Base-by-base conservation (phyloP, 78 protist genomes). In the Dictyostelium firmibasis region DNA sequence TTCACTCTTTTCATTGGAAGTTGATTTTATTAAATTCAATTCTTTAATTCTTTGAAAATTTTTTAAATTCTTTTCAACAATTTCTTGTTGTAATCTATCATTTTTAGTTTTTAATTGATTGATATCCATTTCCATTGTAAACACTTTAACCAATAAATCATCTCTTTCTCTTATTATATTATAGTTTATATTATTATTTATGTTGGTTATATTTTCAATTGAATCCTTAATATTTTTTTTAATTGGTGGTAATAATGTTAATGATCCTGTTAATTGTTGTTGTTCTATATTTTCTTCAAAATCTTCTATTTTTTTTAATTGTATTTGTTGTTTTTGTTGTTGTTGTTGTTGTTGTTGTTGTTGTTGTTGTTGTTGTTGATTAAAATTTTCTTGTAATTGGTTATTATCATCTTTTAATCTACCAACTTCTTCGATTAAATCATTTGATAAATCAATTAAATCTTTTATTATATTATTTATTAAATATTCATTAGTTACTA, bases 361-460 rank as follows among this genome's bases (percentile, higher is more conserved):
- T 0, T 64, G 16, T 25, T 18, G 70, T 62, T n/a, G 27, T 64
- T n/a, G 74, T 64, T 7, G 10, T 25, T 64, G 31, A 64, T 64
- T 64, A n/a, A n/a, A 64, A 4, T 50, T 50, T 16, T 50, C 62
- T n/a, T 64, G 74, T 64, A 64, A 64, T 20, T 64, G 29, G 10
- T 3, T n/a, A 64, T 64, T 64, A 25, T 64, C 74, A 64, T 64
- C 74, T 64, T 64, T 64, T 64, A 64, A 64, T 64, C 74, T 64
- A 25, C 74, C 74, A n/a, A 64, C 74, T 64, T 64, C 74, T 2
- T 64, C 74, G 25, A 64, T 64, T 64, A 64, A 64, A 64, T 64
- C 74, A 64, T 64, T 64, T 64, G 74, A 64, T 64, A 64, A 64
- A 23, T 64, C 74, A n/a, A 64, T 64, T 64, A 64, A 64, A 64